Base-by-base conservation (phyloP, 2,329 filamentous ascomycete species). In the Aspergillus tubingensis region DNA sequence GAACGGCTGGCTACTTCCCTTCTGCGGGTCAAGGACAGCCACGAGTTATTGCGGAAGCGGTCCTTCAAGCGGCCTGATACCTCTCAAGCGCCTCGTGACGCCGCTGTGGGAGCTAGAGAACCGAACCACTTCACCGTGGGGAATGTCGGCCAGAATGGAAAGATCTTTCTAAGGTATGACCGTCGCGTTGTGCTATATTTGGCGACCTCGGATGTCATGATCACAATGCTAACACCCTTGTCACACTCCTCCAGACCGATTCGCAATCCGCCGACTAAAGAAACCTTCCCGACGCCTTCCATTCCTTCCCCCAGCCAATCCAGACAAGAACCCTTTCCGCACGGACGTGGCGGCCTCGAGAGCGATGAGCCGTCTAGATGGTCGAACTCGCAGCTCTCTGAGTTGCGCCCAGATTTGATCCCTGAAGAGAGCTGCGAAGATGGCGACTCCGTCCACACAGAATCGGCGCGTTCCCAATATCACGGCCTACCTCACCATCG, bases 111-210 rank as follows among this genome's bases (percentile, higher is more conserved):
- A 57, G 83, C 85, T 36, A 83, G 88, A 61, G 86, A 88, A 72
- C 88, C 87, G 52, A 85, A 88, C 57, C 87, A 91, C 70, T 93
- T 94, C 73, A 88, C 89, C 2, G 91, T 94, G 57, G 87, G 88
- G 54, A 93, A 92, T 74, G 90, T 94, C 61, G 90, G 90, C 23
- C 91, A 92, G 72, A 92, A 92, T 76, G 91, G 91, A 41, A 87
- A 88, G 72, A 91, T 94, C 75, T 94, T 92, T 76, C 74, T 94
- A 67, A 90, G 89, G 89, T 93, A 86, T 72, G 85, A 70, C 61
- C 63, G 58, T 64, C 57, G 50, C 58, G 62, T 58, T 54, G 59
- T 57, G 58, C 47, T 38, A 27, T 49, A 59, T 57, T 41, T 41
- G n/a, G 41, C 32, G 38, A 57, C 50, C 5, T 49, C 47, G 62